These are phyloP conservation scores for Bremia lactucae DNA, from an alignment of 352 stramenopile genomes.

Conservation along the genomic window DNA sequence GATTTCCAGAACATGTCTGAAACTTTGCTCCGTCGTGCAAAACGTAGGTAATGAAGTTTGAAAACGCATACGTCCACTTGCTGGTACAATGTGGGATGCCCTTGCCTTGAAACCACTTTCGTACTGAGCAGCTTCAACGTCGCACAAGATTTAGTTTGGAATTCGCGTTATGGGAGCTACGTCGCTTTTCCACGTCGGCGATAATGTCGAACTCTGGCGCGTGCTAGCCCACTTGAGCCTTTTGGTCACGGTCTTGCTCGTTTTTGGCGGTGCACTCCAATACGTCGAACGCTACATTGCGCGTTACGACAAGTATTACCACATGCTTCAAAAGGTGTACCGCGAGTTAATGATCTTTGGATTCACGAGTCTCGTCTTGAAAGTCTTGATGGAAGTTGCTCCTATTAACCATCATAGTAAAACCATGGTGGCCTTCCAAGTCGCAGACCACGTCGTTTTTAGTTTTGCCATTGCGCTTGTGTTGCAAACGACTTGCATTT, in stretches of 20 bases:
- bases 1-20: no score
- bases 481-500: constrained; percentile 30
- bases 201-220: constrained; percentile 44
- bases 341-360: constrained; percentile 50
- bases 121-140: no score
- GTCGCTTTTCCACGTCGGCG: constrained; percentile 45
- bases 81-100: no score
- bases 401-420: constrained; percentile 14
- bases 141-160: constrained; percentile 6
- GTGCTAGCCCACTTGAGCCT: constrained; percentile 36
- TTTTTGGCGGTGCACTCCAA: constrained; percentile 34
- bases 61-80: no score
- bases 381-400: constrained; percentile 30
- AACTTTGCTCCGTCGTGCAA: constrained; percentile 3
- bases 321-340: constrained; percentile 55
- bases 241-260: constrained; percentile 30
- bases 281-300: constrained; percentile 24
- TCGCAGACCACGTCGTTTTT: constrained; percentile 42
- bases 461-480: constrained; percentile 37
- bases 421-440: constrained; percentile 34
- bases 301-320: constrained; percentile 42
- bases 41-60: not conserved
- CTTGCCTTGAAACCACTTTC: no score
- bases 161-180: constrained; percentile 10
- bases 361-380: constrained; percentile 34